Evolutionary conservation across 1,284 basidiomycete species (phyloP), one percentile per base, ranked within the genome.

Genomic region (Cryptococcus amylolentus): DNA sequence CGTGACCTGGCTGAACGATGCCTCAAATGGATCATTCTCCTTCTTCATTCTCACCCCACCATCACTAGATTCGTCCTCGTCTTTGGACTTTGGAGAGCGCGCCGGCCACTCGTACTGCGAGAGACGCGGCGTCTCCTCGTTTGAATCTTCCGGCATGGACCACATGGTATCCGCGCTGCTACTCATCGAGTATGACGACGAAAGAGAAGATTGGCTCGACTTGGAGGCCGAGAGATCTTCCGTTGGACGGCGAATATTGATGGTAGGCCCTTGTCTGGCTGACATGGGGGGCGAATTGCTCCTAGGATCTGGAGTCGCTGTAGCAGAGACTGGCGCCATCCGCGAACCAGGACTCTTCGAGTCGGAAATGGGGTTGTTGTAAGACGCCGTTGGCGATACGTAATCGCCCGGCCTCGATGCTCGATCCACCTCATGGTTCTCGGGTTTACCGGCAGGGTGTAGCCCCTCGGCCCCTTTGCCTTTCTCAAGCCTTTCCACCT

Each of bases 31-130:
- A 37, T 27, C 23, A 49, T 55, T 13, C 55, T 46, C 26, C 58
- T 44, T 28, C 48, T 28, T 18, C 49, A 47, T n/a, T 51, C 54
- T 35, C 61, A 44, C 7, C 62, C 67, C 49, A 62, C 45, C 67
- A 68, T 35, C 3, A 10, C 31, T 35, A 35, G 6, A 6, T 35
- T 35, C 31, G 31, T 10, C 31, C 31, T 10, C 31, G 6, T 6
- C 31, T 35, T 35, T 35, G 31, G 31, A 35, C 31, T 10, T 6
- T 10, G 31, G 31, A 6, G 31, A 35, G 31, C 31, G 31, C 31
- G 31, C 7, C 31, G 31, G 31, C 31, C 31, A 62, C 56, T 42
- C 54, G 54, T 43, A 57, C 60, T 14, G 58, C 62, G 23, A 61
- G 3, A 47, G 46, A 20, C 13, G 20, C 31, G 46, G 46, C 13